Conservation (phyloP, 2,329 filamentous ascomycete genomes). For the Trichoderma endophyticum region DNA sequence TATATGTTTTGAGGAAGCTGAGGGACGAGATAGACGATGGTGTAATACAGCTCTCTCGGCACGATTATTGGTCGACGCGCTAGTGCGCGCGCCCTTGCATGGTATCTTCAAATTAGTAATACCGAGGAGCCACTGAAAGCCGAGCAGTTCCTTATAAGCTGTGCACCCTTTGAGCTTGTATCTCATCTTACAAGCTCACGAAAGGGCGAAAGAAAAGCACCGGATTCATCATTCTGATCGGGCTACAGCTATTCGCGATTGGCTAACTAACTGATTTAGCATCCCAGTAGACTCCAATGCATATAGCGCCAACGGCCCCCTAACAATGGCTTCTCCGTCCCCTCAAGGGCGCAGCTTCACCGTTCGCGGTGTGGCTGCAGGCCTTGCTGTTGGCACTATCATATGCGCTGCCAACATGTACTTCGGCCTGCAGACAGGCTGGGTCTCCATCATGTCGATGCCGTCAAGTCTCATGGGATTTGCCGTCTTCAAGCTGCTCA, state of each 20-base stretch:
- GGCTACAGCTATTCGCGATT: background rate
- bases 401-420: constrained; percentile 99
- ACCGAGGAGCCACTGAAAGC: background rate
- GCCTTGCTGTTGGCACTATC: constrained; percentile 78
- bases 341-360: constrained; percentile 71
- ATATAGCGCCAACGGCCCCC: background rate
- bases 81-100: background rate
- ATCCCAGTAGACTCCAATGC: background rate
- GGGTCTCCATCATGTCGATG: constrained; percentile 87
- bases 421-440: constrained; percentile 86
- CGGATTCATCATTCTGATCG: background rate
- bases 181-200: background rate
- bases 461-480: constrained; percentile 92
- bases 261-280: background rate
- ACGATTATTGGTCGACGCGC: background rate
- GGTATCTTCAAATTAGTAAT: background rate
- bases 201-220: background rate
- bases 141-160: background rate
- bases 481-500: constrained; percentile 81
- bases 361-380: constrained; percentile 71
- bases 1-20: background rate
- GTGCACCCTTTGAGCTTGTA: background rate
- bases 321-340: constrained; percentile 23
- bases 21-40: background rate
- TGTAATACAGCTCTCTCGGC: background rate